phyloP scores from a whole-genome alignment of 148 eudicot species.

The Limonium bicolor region DNA sequence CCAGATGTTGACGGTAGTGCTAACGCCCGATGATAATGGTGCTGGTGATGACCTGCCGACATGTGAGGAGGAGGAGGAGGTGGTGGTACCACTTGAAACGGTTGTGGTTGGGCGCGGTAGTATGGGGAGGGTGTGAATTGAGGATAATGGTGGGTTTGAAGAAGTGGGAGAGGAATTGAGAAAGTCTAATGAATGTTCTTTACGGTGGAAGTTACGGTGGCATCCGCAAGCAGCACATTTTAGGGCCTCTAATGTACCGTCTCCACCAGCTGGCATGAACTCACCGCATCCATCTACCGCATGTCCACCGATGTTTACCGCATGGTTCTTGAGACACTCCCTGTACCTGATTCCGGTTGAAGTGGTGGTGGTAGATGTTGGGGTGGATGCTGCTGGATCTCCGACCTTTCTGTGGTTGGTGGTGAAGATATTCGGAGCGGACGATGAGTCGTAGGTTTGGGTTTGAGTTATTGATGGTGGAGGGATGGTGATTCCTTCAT shows the following conservation, averaged over 20 bases:
- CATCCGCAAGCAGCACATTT: conserved; percentile 4
- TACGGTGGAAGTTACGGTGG: conserved; percentile 7
- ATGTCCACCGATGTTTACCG: conserved; percentile 1
- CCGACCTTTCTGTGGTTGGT: too few relatives aligned
- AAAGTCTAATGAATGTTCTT: not conserved
- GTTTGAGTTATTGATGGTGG: conserved; percentile 2
- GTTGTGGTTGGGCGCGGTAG: not conserved
- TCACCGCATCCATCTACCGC: conserved; percentile 6
- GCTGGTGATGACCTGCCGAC: too few relatives aligned
- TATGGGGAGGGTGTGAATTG: not conserved
- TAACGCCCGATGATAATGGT: not conserved
- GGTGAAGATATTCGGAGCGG: too few relatives aligned
- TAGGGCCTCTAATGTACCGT: not conserved
- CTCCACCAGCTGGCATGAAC: conserved; percentile 5
- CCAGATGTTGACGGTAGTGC: conserved; percentile 1
- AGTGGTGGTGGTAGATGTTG: not conserved
- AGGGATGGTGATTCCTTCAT: conserved; percentile 3
- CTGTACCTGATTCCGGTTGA: not conserved
- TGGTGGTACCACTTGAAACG: not conserved
- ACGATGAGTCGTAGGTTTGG: not conserved
- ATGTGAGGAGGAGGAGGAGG: too few relatives aligned
- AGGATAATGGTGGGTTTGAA: not conserved
- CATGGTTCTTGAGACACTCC: conserved; percentile 6
- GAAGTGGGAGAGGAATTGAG: not conserved
- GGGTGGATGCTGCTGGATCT: not conserved